These are phyloP conservation scores for Penicillium sp. DNA, from an alignment of 2,329 filamentous ascomycete genomes.

Conservation along the genomic window DNA sequence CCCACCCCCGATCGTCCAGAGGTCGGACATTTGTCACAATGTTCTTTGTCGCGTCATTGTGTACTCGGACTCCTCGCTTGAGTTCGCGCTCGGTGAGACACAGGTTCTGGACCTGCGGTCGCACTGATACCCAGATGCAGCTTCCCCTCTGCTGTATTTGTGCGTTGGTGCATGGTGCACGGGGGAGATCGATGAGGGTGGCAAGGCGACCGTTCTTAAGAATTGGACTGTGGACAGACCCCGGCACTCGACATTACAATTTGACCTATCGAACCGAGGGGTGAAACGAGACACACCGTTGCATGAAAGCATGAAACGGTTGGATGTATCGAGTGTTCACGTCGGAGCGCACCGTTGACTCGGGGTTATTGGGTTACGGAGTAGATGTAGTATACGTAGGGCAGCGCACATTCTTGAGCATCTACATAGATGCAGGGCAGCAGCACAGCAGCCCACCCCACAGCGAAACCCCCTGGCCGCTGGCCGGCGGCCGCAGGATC, in stretches of 20 bases:
- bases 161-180: not conserved
- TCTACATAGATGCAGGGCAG: not conserved
- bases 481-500: not conserved
- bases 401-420: not conserved
- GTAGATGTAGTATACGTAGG: no score
- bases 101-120: not conserved
- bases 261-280: not conserved
- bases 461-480: not conserved
- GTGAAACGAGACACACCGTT: conserved; percentile 1
- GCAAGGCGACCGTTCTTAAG: not conserved
- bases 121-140: not conserved
- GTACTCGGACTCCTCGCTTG: not conserved
- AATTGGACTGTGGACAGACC: not conserved
- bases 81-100: not conserved
- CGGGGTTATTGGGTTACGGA: not conserved
- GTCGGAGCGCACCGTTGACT: no score
- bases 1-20: conserved; percentile 4
- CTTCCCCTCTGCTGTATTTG: no score
- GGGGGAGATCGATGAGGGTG: not conserved
- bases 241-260: not conserved
- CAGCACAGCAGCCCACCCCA: not conserved
- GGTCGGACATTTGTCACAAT: not conserved
- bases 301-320: conserved; percentile 6
- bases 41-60: not conserved
- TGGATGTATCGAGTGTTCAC: conserved; percentile 1